Percentiles rank a stretch among this genome's conserved stretches.
These are phyloP conservation scores for Ogataea minuta DNA, from an alignment of 805 yeast species.

Conservation along the genomic window DNA sequence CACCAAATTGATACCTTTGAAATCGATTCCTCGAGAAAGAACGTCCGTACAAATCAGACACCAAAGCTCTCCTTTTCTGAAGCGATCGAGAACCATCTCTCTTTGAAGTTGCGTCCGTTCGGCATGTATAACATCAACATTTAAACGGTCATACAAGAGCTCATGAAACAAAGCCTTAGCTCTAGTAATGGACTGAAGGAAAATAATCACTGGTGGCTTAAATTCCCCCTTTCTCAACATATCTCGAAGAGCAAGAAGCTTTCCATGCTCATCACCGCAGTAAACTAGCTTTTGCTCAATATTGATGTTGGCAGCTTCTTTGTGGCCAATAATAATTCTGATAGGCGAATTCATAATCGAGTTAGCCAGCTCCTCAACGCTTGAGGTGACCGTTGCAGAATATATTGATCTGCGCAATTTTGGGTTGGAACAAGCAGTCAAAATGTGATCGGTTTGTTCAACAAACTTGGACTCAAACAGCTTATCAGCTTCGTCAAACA, in stretches of 20 bases:
- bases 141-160: constrained; percentile 82
- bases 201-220: constrained; percentile 89
- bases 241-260: constrained; percentile 85
- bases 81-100: constrained; percentile 76
- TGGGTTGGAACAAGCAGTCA: constrained; percentile 54
- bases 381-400: constrained; percentile 94
- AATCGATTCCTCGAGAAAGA: constrained; percentile 93
- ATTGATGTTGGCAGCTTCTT: constrained; percentile 84
- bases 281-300: constrained; percentile 81
- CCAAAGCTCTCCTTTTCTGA: constrained; percentile 91
- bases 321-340: constrained; percentile 86
- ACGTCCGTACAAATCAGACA: constrained; percentile 96
- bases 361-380: constrained; percentile 84
- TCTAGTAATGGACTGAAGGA: constrained; percentile 86
- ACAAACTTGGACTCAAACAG: constrained; percentile 83
- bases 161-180: constrained; percentile 96
- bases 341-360: constrained; percentile 83
- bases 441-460: constrained; percentile 85
- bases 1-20: constrained; percentile 91
- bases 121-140: constrained; percentile 94
- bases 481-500: constrained; percentile 96
- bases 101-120: constrained; percentile 89
- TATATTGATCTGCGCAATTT: constrained; percentile 72
- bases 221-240: constrained; percentile 81
- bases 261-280: constrained; percentile 96